Evolutionary conservation across 495 filamentous ascomycete genomes (phyloP).

Genomic region (Glarea lozoyensis): DNA sequence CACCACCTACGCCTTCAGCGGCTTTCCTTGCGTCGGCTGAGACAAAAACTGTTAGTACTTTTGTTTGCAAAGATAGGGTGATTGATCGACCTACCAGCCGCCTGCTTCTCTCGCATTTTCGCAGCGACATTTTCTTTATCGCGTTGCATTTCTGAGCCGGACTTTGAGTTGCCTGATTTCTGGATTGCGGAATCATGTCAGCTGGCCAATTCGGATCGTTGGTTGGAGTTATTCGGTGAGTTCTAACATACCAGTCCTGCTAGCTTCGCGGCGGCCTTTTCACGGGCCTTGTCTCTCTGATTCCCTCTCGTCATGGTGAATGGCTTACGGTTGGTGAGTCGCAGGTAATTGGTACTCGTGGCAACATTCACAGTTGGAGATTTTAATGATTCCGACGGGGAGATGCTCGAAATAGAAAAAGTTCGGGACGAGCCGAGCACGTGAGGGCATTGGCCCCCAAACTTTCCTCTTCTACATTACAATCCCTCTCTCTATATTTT

Average conservation of each 20-base stretch:
- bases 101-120: constrained; percentile 89
- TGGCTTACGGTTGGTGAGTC: constrained; percentile 9
- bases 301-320: constrained; percentile 81
- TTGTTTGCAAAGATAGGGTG: background rate
- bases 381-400: no score
- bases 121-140: constrained; percentile 68
- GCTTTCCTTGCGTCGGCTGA: constrained; percentile 43
- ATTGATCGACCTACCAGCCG: constrained; percentile 63
- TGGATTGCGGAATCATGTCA: constrained; percentile 30
- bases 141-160: constrained; percentile 60
- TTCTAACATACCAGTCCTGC: constrained; percentile 20
- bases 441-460: no score
- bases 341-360: no score
- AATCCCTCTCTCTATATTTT: no score
- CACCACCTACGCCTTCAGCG: constrained; percentile 24
- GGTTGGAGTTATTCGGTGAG: background rate
- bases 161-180: constrained; percentile 51
- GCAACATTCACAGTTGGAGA: no score
- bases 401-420: constrained; percentile 10
- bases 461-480: no score
- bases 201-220: background rate
- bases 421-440: background rate
- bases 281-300: constrained; percentile 82
- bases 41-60: background rate
- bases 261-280: constrained; percentile 65